Base-by-base conservation (phyloP, 208 protist species). In the Trypanosomatidae sp. region DNA sequence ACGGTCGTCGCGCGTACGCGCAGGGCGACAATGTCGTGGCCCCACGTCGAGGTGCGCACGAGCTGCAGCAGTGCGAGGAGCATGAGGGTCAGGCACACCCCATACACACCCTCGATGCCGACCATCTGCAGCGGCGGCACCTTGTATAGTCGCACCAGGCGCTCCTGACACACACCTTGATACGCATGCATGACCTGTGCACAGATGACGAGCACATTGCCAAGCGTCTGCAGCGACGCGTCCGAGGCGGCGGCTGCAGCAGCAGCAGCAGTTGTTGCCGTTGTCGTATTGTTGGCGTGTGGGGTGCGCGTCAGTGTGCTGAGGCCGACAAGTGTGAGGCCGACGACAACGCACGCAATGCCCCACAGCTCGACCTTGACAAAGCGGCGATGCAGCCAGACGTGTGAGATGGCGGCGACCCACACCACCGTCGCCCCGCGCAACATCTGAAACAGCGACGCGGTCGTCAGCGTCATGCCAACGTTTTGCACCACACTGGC, bases 361-460 rank as follows among this genome's bases (percentile, higher is more conserved):
- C 76, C 68, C 38, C 78, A 62, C 44, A 67, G 57, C 52, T 87
- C 64, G 43, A 85, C 72, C 40, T 82, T 69, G 21, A 56, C 47
- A 41, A 92, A 78, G 30, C 58, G 59, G 28, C 74, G 57, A 13
- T 66, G 55, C 5, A 94, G 61, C 58, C 88, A 94, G 10, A 93
- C 58, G 47, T 87, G 58, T 1, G 80, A 87, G 10, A 97, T 50
- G 20, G 91, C 24, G 19, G 67, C 77, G 8, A 82, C 73, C 54
- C 95, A 97, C 35, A 95, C 55, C 15, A 96, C 65, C 24, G 88
- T 82, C 13, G 85, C 63, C 4, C 90, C 94, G 48, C 91, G 71
- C 41, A 97, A 62, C 83, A 96, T 94, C 62, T 96, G 83, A 44
- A 88, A 94, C 5, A 92, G 68, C n/a, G 77, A 93, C 6, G 82